A percentile compares a stretch with the other conserved stretches of the same genome.
These are phyloP conservation scores for Pneumocystis murina DNA, from an alignment of 1,139 yeast species.

Conservation along the genomic window DNA sequence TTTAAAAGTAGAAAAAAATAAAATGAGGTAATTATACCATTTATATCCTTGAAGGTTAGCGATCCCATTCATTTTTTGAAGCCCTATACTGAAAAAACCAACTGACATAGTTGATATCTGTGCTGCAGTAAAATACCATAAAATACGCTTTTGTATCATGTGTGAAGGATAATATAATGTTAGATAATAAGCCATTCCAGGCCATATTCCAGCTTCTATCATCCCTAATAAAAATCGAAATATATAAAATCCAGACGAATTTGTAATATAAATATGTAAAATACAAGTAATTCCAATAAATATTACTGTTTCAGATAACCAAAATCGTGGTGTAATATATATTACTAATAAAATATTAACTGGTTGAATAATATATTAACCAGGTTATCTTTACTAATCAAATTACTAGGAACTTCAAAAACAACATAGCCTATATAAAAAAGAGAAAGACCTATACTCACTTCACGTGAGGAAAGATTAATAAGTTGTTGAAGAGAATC, in stretches of 20 bases:
- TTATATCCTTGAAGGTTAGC: background rate
- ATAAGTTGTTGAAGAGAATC: background rate
- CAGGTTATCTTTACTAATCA: constrained; percentile 14
- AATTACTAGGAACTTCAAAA: constrained; percentile 55
- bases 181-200: constrained; percentile 75
- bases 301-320: constrained; percentile 19
- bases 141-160: constrained; percentile 63
- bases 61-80: constrained; percentile 61
- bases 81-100: constrained; percentile 75
- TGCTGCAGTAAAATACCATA: constrained; percentile 83
- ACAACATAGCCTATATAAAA: constrained; percentile 60
- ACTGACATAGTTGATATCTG: constrained; percentile 77
- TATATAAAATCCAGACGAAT: constrained; percentile 44
- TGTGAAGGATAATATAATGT: constrained; percentile 78
- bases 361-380: background rate
- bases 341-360: constrained; percentile 27
- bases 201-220: constrained; percentile 88
- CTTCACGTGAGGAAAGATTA: background rate
- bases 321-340: constrained; percentile 42
- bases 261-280: constrained; percentile 32
- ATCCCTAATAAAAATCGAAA: constrained; percentile 63
- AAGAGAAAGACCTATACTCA: constrained; percentile 29
- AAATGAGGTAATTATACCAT: background rate
- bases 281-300: constrained; percentile 33
- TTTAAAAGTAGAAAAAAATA: background rate